phyloP scores from a whole-genome alignment of 2,329 filamentous ascomycete genomes.

The Bimuria novae-zelandiae region DNA sequence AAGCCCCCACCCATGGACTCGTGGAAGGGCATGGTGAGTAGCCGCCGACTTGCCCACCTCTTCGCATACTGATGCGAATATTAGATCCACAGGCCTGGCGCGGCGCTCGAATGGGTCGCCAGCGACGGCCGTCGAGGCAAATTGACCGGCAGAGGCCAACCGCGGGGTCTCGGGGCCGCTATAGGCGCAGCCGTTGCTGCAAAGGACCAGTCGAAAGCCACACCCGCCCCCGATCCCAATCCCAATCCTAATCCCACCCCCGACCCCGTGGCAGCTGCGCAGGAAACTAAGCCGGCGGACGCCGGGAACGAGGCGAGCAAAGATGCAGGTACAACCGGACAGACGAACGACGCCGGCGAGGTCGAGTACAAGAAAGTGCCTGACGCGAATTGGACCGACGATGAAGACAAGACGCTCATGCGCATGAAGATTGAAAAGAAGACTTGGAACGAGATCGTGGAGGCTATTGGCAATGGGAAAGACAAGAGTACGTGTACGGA shows the following conservation, averaged over 20 bases:
- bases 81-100: conserved; percentile 29
- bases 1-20: conserved; percentile 8
- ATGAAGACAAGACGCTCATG: conserved; percentile 49
- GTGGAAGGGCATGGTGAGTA: conserved; percentile 17
- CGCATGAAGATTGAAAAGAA: conserved; percentile 38
- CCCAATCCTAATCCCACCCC: too few species aligned
- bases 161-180: conserved; percentile 9
- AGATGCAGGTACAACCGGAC: not conserved
- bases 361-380: conserved; percentile 6
- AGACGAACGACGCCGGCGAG: not conserved
- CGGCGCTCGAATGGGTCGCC: conserved; percentile 37
- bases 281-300: not conserved
- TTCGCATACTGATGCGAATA: conserved; percentile 2
- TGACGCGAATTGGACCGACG: conserved; percentile 35
- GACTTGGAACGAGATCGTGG: conserved; percentile 38
- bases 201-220: conserved; percentile 10
- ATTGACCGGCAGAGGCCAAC: conserved; percentile 23
- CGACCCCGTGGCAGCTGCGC: too few species aligned
- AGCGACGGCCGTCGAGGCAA: conserved; percentile 40
- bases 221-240: not conserved
- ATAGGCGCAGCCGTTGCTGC: conserved; percentile 17
- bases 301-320: not conserved
- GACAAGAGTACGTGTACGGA: conserved; percentile 12
- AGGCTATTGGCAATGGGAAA: conserved; percentile 32
- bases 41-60: not conserved